phyloP scores from a whole-genome alignment of 164 flowering plant species.

The Kalanchoe fedtschenkoi region DNA sequence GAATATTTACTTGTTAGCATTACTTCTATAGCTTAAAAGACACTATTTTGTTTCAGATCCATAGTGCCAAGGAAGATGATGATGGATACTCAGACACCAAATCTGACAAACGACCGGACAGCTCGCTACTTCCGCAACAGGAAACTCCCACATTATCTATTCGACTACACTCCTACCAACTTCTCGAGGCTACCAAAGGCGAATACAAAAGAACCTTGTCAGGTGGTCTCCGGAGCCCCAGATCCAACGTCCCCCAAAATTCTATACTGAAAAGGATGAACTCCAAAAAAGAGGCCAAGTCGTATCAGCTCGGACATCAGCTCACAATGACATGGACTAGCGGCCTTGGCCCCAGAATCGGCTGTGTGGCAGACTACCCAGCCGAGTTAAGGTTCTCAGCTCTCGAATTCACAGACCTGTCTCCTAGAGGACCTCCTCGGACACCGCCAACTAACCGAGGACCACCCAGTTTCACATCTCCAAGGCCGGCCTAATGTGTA shows the following conservation, averaged over 20 bases:
- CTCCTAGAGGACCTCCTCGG: constrained; percentile 39
- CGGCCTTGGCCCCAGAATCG: constrained; percentile 85
- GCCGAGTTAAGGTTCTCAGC: constrained; percentile 56
- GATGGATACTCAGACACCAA: constrained; percentile 35
- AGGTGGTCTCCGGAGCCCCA: constrained; percentile 71
- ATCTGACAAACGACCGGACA: constrained; percentile 6
- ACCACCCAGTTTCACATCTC: constrained; percentile 4
- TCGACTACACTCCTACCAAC: no score
- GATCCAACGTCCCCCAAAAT: constrained; percentile 47
- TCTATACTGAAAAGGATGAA: constrained; percentile 68
- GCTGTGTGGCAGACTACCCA: constrained; percentile 85
- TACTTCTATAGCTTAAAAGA: neutral
- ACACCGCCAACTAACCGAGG: constrained; percentile 16
- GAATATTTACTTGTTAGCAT: neutral
- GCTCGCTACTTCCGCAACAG: constrained; percentile 12
- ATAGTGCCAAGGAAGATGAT: constrained; percentile 43
- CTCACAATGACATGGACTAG: constrained; percentile 64
- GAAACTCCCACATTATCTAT: constrained; percentile 15
- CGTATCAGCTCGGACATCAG: constrained; percentile 69
- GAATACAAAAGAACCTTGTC: constrained; percentile 61
- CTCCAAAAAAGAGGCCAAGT: constrained; percentile 49
- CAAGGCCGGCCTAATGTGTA: no score
- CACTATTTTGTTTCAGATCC: constrained; percentile 26
- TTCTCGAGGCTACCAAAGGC: constrained; percentile 14
- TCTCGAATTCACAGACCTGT: constrained; percentile 56